These are phyloP conservation scores for Diaporthe eres DNA, from an alignment of 2,329 filamentous ascomycete species.

Conservation along the genomic window DNA sequence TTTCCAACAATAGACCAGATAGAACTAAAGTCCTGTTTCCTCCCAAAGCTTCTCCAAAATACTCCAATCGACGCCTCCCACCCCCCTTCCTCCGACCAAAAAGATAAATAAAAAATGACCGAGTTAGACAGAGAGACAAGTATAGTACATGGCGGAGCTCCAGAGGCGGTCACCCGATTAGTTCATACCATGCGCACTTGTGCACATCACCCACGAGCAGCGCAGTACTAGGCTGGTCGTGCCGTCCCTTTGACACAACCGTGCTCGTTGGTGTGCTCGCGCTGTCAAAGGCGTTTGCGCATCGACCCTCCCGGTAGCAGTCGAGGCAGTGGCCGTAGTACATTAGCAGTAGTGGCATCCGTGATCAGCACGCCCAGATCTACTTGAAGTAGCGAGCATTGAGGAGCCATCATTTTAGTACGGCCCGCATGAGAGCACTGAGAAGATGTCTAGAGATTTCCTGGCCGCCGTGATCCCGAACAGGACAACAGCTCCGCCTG, in stretches of 20 bases:
- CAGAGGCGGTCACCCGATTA: neutral
- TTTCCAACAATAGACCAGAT: slow-evolving; percentile 34
- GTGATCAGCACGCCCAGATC: neutral
- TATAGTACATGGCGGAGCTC: slow-evolving; percentile 4
- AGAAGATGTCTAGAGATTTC: neutral
- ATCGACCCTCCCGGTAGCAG: neutral
- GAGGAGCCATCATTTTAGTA: slow-evolving; percentile 20
- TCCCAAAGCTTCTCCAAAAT: slow-evolving; percentile 27
- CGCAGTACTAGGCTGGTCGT: slow-evolving; percentile 14
- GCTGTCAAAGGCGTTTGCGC: neutral
- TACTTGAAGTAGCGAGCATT: neutral
- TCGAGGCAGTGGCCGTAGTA: neutral
- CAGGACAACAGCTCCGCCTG: slow-evolving; percentile 24
- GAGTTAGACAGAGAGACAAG: neutral
- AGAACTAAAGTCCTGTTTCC: slow-evolving; percentile 1
- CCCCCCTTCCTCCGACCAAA: neutral
- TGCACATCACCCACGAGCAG: neutral
- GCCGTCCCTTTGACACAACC: slow-evolving; percentile 16
- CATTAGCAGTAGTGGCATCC: neutral
- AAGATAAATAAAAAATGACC: neutral
- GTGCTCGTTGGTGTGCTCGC: slow-evolving; percentile 1
- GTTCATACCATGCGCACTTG: slow-evolving; percentile 6
- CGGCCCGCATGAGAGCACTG: slow-evolving; percentile 8
- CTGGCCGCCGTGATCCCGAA: slow-evolving; percentile 8
- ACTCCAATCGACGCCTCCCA: neutral